Base-by-base conservation (phyloP, 345 rosid genomes). In the Euphorbia peplus region DNA sequence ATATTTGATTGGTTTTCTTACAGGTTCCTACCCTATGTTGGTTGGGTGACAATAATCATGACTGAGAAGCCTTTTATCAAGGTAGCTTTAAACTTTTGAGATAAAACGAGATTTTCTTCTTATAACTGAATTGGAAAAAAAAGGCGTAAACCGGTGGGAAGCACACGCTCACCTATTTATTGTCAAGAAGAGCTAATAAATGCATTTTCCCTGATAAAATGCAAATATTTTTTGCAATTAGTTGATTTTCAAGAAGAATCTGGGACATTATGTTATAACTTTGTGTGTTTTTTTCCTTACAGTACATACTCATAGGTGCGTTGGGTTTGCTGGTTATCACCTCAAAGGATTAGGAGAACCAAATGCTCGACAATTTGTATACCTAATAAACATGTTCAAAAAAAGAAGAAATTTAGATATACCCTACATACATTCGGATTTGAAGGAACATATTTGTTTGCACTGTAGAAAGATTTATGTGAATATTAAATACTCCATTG, bases 11-110 rank as follows among this genome's bases (percentile, higher is more conserved):
- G 0, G 22, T 6, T 24, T 25, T 48, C 28, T 13, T 15, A 75
- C 76, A 92, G 98, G 73, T 91, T 89, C 80, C 75, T 91, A 72
- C 97, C 97, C 46, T 88, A 89, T 64, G 96, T 87, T 29, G 98
- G 97, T 54, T 93, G 97, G 97, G 92, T 88, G 61, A 93, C 98
- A n/a, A 93, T 93, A 37, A 79, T 93, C 56, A 93, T 93, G 95
- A 93, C 98, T 1, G 98, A 93, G 67, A 91, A 93, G 64, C 98
- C 98, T 35, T 78, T 93, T 66, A 81, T 93, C 73, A 89, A 93
- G 97, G 79, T 76, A 39, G 24, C n/a, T 32, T 39, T 12, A 21
- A 22, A 52, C 32, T 28, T 26, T 30, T 46, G 50, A 18, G 22
- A 14, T 0, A 13, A 8, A 21, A 63, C 4, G 64, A 60, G 46